Base-by-base conservation (phyloP, 257 asterid genomes). In the Scutellaria barbata region DNA sequence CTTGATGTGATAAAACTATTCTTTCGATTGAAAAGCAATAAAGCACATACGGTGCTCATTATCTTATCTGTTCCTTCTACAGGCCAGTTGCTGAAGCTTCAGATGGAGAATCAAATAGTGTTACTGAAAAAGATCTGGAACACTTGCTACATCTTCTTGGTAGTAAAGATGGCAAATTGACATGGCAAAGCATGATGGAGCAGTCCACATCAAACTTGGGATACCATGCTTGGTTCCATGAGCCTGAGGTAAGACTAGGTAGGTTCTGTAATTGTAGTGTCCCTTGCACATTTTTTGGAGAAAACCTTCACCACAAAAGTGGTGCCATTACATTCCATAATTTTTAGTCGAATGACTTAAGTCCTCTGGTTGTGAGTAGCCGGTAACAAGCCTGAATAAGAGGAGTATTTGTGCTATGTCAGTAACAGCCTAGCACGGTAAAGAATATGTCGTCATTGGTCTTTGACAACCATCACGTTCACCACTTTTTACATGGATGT, bases 191-290 rank as follows among this genome's bases (percentile, higher is more conserved):
- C 79, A 73, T 92, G 90, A 95, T 92, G 99, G 94, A 89, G 72
- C 96, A 87, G 57, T 85, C 96, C 78, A 87, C 96, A 11, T 71
- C 97, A 56, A 89, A 87, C 85, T 56, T 95, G 82, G 68, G 90
- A 25, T 89, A 92, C 87, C 95, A 88, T 78, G 99, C 99, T 80
- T 95, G 98, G 99, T 95, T 90, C 80, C 88, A 89, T 52, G 99
- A 95, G 73, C 93, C 97, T 25, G 89, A 80, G 95, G 98, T 95
- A 69, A 76, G 60, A 52, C 68, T 76, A 67, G 58, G 41, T 76
- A 67, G 58, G 41, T 12, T 53, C 42, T 64, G 35, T 80, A 78
- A 46, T 75, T 78, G 78, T 64, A 81, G 40, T 74, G 80, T 83
- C 84, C 79, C 78, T 71, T 78, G 48, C 14, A 65, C 33, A 66